These are phyloP conservation scores for Plenodomus tracheiphilus DNA, from an alignment of 2,329 filamentous ascomycete species.

Conservation along the genomic window DNA sequence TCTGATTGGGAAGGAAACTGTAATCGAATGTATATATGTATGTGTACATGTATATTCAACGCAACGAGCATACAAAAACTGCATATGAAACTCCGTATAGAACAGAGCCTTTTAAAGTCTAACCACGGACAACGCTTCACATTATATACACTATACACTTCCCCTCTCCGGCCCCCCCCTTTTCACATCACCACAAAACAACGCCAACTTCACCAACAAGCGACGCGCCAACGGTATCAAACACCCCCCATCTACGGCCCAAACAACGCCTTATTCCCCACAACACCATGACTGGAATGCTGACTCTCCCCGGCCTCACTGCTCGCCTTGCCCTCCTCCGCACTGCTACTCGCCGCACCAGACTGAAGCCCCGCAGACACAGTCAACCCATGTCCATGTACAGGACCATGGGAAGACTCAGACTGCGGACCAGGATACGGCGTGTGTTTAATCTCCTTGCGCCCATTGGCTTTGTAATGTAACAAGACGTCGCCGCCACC, in stretches of 20 bases:
- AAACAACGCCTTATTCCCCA: constrained; percentile 16
- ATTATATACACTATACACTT: not conserved
- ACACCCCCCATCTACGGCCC: constrained; percentile 14
- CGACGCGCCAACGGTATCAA: too few species aligned
- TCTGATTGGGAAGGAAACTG: too few species aligned
- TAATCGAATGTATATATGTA: not conserved
- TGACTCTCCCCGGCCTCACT: constrained; percentile 26
- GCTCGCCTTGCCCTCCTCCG: constrained; percentile 38
- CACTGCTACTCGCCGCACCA: constrained; percentile 24
- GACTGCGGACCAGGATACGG: constrained; percentile 22
- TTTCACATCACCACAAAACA: not conserved
- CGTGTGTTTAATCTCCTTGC: constrained; percentile 59
- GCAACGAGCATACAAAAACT: too few species aligned
- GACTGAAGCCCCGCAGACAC: constrained; percentile 9
- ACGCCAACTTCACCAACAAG: not conserved
- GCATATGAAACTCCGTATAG: too few species aligned
- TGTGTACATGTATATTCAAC: not conserved
- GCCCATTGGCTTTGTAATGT: constrained; percentile 90
- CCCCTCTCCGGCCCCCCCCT: not conserved
- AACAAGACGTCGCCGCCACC: constrained; percentile 90
- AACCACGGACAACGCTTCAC: not conserved
- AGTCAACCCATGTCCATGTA: constrained; percentile 10
- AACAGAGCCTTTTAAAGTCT: too few species aligned
- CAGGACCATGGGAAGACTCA: constrained; percentile 7
- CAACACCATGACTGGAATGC: constrained; percentile 16